These are phyloP conservation scores for Huntiella bhutanensis DNA, from an alignment of 2,329 filamentous ascomycete species.

Conservation along the genomic window DNA sequence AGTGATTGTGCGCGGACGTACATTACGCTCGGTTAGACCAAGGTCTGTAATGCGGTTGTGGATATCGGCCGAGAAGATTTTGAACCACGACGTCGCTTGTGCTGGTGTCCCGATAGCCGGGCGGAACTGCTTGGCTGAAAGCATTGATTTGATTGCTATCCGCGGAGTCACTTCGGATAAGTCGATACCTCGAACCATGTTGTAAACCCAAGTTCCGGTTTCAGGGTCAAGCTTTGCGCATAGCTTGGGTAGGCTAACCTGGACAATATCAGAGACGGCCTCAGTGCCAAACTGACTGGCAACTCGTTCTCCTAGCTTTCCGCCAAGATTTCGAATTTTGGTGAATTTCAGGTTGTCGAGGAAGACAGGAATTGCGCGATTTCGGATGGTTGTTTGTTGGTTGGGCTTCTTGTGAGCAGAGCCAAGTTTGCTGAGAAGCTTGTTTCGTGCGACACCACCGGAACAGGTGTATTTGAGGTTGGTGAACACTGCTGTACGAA, in stretches of 20 bases:
- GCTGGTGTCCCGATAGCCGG: conserved; percentile 63
- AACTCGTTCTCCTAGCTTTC: conserved; percentile 80
- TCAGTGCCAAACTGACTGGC: conserved; percentile 68
- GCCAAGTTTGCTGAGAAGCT: conserved; percentile 87
- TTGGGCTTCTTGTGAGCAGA: conserved; percentile 88
- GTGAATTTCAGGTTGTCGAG: conserved; percentile 76
- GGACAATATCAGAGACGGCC: conserved; percentile 53
- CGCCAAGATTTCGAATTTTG: conserved; percentile 86
- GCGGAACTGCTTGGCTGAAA: conserved; percentile 87
- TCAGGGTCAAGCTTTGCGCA: conserved; percentile 66
- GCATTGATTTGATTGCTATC: conserved; percentile 92
- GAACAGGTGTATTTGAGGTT: conserved; percentile 78
- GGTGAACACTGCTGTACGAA: conserved; percentile 50
- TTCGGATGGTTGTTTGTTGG: conserved; percentile 81
- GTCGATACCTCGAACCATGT: conserved; percentile 71
- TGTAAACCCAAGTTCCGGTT: conserved; percentile 69
- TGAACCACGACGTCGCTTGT: conserved; percentile 67
- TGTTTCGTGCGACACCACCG: conserved; percentile 74
- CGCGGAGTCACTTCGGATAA: conserved; percentile 72
- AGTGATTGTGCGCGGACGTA: conserved; percentile 69
- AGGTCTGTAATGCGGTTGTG: conserved; percentile 79
- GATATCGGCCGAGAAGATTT: conserved; percentile 84
- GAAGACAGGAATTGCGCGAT: conserved; percentile 62
- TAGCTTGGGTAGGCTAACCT: conserved; percentile 54
- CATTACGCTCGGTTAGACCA: conserved; percentile 69